Evolutionary conservation across 2,329 filamentous ascomycete genomes (phyloP).

Genomic region (Pseudonectria buxi): DNA sequence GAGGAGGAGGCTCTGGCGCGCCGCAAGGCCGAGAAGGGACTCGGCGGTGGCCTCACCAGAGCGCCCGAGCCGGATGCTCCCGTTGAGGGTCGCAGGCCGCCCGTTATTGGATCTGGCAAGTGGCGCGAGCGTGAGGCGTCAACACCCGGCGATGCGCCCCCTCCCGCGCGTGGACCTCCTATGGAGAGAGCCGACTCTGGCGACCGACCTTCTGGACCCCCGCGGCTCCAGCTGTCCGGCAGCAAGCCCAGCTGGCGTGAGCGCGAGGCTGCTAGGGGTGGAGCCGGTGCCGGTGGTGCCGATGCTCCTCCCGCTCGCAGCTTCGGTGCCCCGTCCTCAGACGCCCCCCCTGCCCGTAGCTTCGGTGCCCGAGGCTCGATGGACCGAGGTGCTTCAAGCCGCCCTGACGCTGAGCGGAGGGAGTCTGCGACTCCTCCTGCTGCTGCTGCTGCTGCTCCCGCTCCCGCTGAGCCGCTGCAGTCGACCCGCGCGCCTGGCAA

Average conservation of each 20-base stretch:
- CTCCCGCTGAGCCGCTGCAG: slow-evolving; percentile 40
- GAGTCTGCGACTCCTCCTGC: slow-evolving; percentile 34
- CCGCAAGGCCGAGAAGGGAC: slow-evolving; percentile 53
- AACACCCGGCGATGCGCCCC: slow-evolving; percentile 24
- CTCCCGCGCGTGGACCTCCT: slow-evolving; percentile 23
- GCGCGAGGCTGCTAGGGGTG: slow-evolving; percentile 51
- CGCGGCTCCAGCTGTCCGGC: slow-evolving; percentile 54
- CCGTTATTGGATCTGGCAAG: slow-evolving; percentile 30
- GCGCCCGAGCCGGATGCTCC: slow-evolving; percentile 21
- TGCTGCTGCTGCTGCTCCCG: too few relatives aligned
- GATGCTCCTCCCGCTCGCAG: slow-evolving; percentile 39
- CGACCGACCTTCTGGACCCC: slow-evolving; percentile 45
- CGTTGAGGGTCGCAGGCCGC: slow-evolving; percentile 26
- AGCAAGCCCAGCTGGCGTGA: slow-evolving; percentile 67
- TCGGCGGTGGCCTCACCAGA: slow-evolving; percentile 16
- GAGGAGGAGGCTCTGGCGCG: slow-evolving; percentile 84
- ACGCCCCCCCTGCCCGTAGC: slow-evolving; percentile 36
- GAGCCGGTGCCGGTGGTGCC: slow-evolving; percentile 27
- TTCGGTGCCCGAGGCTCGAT: slow-evolving; percentile 38
- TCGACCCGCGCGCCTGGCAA: slow-evolving; percentile 49
- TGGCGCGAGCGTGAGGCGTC: slow-evolving; percentile 37
- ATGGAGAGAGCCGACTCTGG: slow-evolving; percentile 43
- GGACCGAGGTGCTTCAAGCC: slow-evolving; percentile 23
- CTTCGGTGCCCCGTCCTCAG: slow-evolving; percentile 31
- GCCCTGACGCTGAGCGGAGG: slow-evolving; percentile 26